Evolutionary conservation across 306 rosid genomes (phyloP).

Genomic region (Echinosophora koreensis): DNA sequence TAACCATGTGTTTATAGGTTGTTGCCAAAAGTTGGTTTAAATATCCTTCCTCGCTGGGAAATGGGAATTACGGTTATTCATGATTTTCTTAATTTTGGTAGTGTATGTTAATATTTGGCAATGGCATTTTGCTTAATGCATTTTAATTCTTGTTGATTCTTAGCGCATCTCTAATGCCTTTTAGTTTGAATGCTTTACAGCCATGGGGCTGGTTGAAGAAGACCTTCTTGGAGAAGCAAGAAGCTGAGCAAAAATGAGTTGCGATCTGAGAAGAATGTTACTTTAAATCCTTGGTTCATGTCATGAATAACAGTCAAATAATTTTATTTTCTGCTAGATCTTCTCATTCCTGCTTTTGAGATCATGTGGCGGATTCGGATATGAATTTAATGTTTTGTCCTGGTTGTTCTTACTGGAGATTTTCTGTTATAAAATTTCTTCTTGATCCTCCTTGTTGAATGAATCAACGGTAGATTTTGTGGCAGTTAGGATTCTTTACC

Average conservation of each 20-base stretch:
- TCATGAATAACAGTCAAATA: slow-evolving; percentile 45
- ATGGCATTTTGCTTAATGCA: background rate
- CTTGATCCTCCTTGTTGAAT: background rate
- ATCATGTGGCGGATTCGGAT: slow-evolving; percentile 36
- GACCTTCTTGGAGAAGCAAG: slow-evolving; percentile 81
- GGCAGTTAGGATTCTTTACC: slow-evolving; percentile 13
- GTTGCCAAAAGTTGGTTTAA: slow-evolving; percentile 16
- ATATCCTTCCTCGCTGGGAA: slow-evolving; percentile 15
- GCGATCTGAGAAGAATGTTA: slow-evolving; percentile 28
- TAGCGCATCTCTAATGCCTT: slow-evolving; percentile 8
- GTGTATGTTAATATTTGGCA: background rate
- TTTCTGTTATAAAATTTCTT: slow-evolving; percentile 29
- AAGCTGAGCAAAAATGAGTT: slow-evolving; percentile 62
- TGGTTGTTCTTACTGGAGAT: slow-evolving; percentile 37
- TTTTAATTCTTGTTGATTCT: slow-evolving; percentile 13
- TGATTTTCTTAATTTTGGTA: slow-evolving; percentile 8
- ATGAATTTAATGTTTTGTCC: slow-evolving; percentile 30
- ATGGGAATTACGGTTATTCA: slow-evolving; percentile 37
- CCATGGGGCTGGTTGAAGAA: slow-evolving; percentile 81
- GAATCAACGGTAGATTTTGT: slow-evolving; percentile 13
- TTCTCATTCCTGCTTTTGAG: slow-evolving; percentile 22
- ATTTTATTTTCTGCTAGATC: slow-evolving; percentile 46
- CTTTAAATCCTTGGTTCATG: slow-evolving; percentile 41
- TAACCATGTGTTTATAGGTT: slow-evolving; percentile 13
- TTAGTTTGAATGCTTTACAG: slow-evolving; percentile 55